Evolutionary conservation across 75 land plant species (phyloP).

Genomic region (Gnetum montanum): DNA sequence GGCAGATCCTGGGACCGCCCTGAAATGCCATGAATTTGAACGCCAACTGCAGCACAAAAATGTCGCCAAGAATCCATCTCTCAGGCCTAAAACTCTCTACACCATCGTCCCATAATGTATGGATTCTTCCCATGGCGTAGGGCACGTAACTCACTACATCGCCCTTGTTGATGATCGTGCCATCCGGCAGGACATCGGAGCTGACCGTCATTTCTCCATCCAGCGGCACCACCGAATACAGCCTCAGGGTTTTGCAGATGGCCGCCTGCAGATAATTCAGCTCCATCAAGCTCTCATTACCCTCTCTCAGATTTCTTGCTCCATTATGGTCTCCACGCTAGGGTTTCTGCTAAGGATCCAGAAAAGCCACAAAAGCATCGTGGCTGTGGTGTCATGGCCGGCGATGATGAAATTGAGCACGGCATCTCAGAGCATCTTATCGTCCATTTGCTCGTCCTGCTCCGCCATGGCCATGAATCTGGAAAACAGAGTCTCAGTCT

Average conservation of each 20-base stretch:
- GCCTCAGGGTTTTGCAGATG: slow-evolving; percentile 44
- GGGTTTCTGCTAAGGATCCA: no score
- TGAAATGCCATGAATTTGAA: slow-evolving; percentile 68
- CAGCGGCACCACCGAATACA: slow-evolving; percentile 52
- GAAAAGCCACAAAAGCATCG: no score
- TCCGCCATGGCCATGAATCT: no score
- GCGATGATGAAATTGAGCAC: no score
- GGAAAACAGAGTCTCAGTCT: no score
- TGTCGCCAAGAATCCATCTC: slow-evolving; percentile 51
- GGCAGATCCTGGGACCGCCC: slow-evolving; percentile 20
- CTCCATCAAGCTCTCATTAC: slow-evolving; percentile 27
- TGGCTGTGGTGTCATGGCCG: no score
- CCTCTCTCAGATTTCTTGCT: no score
- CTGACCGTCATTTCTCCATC: background rate
- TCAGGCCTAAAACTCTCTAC: slow-evolving; percentile 50
- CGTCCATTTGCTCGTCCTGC: no score
- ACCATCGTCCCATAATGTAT: slow-evolving; percentile 39
- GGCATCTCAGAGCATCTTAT: no score
- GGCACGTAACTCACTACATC: slow-evolving; percentile 25
- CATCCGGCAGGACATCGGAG: slow-evolving; percentile 61
- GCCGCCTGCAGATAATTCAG: slow-evolving; percentile 63
- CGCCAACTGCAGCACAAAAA: slow-evolving; percentile 29
- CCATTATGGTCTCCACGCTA: no score
- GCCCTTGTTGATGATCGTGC: slow-evolving; percentile 35
- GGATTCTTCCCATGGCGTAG: slow-evolving; percentile 52